Percentiles rank a stretch among this genome's conserved stretches.
phyloP scores from a whole-genome alignment of 1,284 basidiomycete species.

The Ustilago nuda region DNA sequence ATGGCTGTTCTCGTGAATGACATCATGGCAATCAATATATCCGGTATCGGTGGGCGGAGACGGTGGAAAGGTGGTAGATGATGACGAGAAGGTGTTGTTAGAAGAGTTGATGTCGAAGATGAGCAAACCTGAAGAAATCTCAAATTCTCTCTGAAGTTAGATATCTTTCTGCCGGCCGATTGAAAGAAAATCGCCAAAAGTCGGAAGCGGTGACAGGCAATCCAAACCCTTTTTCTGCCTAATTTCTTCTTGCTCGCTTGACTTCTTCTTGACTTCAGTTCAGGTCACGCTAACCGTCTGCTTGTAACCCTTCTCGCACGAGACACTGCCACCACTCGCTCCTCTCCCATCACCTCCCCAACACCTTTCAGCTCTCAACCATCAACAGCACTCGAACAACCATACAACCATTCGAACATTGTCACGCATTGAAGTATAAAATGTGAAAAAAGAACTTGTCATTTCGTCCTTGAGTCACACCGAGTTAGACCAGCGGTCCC shows the following conservation, averaged over 20 bases:
- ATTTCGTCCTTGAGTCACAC: constrained; percentile 9
- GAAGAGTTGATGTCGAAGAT: background rate
- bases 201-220: constrained; percentile 6
- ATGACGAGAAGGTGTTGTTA: background rate
- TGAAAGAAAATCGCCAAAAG: constrained; percentile 18
- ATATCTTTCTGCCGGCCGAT: constrained; percentile 8
- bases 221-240: constrained; percentile 5
- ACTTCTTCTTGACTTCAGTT: background rate
- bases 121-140: background rate
- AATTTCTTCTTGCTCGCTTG: constrained; percentile 11
- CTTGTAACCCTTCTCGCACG: constrained; percentile 12
- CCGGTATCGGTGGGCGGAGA: background rate
- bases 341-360: background rate
- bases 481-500: constrained; percentile 3
- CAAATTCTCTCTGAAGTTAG: background rate
- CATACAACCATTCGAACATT: background rate
- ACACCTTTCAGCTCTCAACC: background rate
- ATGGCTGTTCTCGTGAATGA: constrained; percentile 25
- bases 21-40: constrained; percentile 13
- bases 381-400: background rate
- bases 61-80: background rate
- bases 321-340: background rate
- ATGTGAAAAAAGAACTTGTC: constrained; percentile 15
- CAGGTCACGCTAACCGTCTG: constrained; percentile 19
- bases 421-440: background rate